These are phyloP conservation scores for Candida nitratophila DNA, from an alignment of 805 yeast genomes.

Conservation along the genomic window DNA sequence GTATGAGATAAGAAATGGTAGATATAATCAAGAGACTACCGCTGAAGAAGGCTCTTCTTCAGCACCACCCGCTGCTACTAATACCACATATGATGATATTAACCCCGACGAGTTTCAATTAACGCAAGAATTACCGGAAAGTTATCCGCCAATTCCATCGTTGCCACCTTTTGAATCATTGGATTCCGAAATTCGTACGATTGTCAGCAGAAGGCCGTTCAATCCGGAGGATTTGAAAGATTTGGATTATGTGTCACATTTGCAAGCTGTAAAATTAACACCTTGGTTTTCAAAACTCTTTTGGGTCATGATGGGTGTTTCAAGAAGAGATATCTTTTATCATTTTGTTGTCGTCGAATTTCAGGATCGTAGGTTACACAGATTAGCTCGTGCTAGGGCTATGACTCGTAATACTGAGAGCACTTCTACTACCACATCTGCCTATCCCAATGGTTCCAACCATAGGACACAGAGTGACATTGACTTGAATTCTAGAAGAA, in stretches of 20 bases:
- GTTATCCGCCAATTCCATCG: constrained; percentile 14
- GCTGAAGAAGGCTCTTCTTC: background rate
- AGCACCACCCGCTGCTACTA: background rate
- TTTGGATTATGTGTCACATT: constrained; percentile 38
- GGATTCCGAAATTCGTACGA: constrained; percentile 15
- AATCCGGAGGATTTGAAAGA: constrained; percentile 33
- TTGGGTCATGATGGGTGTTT: constrained; percentile 54
- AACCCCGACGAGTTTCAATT: background rate
- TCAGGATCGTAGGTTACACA: constrained; percentile 17
- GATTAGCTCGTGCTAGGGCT: constrained; percentile 8
- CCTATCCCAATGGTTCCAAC: background rate
- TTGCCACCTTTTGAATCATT: constrained; percentile 16
- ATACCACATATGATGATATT: background rate
- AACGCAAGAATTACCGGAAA: background rate
- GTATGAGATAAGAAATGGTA: constrained; percentile 9
- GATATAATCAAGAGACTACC: constrained; percentile 3
- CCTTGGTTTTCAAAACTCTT: constrained; percentile 27
- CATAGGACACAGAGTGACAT: background rate
- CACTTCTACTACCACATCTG: background rate
- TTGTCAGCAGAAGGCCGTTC: constrained; percentile 30
- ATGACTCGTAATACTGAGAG: background rate
- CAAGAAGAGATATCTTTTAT: constrained; percentile 38
- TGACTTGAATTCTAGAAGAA: background rate
- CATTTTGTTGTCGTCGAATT: constrained; percentile 39
- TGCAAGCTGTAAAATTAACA: constrained; percentile 23